Evolutionary conservation across 2,329 filamentous ascomycete genomes (phyloP), one percentile per base, ranked within the genome.

Genomic region (Reticulascus tulasneorum): DNA sequence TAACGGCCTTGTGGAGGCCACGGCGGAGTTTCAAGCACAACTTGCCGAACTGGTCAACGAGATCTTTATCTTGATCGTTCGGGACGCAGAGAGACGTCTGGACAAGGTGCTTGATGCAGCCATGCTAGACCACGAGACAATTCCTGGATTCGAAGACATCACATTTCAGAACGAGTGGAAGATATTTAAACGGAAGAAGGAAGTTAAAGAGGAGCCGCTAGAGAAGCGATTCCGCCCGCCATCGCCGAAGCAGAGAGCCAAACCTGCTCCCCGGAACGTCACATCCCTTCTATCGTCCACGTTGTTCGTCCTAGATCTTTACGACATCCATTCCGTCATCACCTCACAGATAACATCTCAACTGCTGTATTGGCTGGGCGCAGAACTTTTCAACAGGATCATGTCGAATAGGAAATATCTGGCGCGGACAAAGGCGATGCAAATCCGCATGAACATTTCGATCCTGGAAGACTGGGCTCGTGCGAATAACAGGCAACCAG

Each of bases 161-260:
- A 83, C 88, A 6, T 98, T 98, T 54, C 91, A 97, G 58, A 90
- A 97, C 55, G 93, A 98, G 58, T 98, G 93, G 93, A 96, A 95
- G 52, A 75, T 98, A 23, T 94, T 98, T 65, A 90, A 93, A 55
- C 79, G 85, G 38, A 97, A 95, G 60, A 79, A 84, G 43, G 89
- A 94, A 49, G 81, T 89, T 24, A 94, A 95, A 61, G 83, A 88
- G 35, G 89, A 97, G 57, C 88, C 91, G 1, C 71, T 84, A 3
- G 91, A 96, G 61, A 95, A 94, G 63, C 79, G 89, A 27, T 90
- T 90, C 54, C 80, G 91, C 25, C 93, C 93, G 11, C 93, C 91
- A 2, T 96, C 91, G 13, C 93, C 93, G 4, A 94, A 95, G 57
- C 83, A 90, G 50, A 78, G 90, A 55, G 90, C 90, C 6, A 94